A percentile compares a stretch with the other conserved stretches of the same genome.
Conservation (phyloP, 129 eudicot species). For the Flaveria trinervia region DNA sequence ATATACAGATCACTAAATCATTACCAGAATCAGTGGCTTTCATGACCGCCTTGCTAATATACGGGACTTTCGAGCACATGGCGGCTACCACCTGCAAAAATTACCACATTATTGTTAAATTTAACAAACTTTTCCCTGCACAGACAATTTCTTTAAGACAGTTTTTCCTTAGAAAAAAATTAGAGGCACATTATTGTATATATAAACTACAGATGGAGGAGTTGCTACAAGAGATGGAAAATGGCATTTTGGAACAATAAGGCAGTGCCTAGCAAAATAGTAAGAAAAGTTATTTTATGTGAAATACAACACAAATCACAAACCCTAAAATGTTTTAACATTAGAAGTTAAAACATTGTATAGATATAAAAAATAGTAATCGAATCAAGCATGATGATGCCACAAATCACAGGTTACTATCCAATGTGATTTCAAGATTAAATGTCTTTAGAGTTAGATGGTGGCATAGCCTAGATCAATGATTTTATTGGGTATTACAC, state of each 20-base stretch:
- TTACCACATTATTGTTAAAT: constrained; percentile 13
- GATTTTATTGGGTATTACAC: background rate
- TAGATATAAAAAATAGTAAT: background rate
- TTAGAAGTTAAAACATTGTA: background rate
- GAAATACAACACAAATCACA: background rate
- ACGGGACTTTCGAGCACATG: constrained; percentile 91
- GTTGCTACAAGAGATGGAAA: constrained; percentile 78
- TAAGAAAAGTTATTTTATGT: constrained; percentile 5
- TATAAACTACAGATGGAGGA: constrained; percentile 87
- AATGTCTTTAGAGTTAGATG: background rate
- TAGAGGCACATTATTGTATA: background rate
- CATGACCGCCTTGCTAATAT: constrained; percentile 89
- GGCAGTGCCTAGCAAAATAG: constrained; percentile 71
- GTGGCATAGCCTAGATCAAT: background rate
- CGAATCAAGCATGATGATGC: background rate
- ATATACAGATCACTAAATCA: constrained; percentile 12
- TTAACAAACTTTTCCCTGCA: background rate
- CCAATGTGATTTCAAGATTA: background rate
- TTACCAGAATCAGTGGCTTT: constrained; percentile 86
- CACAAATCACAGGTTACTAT: background rate
- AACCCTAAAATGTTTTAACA: background rate
- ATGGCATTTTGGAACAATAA: constrained; percentile 78
- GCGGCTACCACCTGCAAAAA: constrained; percentile 76
- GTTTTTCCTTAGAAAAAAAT: background rate
- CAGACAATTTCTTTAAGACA: background rate